phyloP scores from a whole-genome alignment of 2,329 filamentous ascomycete genomes.

The Emmonsiellopsis sp. region DNA sequence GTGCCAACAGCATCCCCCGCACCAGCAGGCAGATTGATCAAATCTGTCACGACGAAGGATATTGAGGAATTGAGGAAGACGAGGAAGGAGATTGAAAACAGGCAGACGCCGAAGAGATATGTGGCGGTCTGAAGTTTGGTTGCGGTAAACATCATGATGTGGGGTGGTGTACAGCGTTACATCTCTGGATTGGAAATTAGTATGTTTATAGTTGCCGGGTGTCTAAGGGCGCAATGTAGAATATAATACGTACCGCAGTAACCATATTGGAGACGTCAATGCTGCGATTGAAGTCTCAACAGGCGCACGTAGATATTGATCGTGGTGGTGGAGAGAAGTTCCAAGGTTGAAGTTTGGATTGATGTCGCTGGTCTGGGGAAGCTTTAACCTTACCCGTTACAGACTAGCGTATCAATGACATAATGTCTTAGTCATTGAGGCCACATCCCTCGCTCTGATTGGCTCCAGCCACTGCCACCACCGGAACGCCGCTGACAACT shows the following conservation, averaged over 20 bases:
- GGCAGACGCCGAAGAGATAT: slow-evolving; percentile 53
- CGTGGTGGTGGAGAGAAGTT: neutral
- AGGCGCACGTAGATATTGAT: neutral
- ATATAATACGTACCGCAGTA: neutral
- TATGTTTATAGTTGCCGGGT: no score
- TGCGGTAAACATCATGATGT: slow-evolving; percentile 43
- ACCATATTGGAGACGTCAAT: neutral
- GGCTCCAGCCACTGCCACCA: neutral
- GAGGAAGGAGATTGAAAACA: slow-evolving; percentile 57
- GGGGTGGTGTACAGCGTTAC: neutral
- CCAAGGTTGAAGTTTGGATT: neutral
- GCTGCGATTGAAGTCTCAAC: neutral
- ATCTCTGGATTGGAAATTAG: neutral
- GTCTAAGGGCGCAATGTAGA: neutral
- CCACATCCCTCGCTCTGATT: neutral
- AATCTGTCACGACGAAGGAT: slow-evolving; percentile 56
- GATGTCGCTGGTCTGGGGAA: neutral
- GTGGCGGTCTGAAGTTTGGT: slow-evolving; percentile 48
- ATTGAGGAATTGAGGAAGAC: slow-evolving; percentile 58
- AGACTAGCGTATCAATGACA: neutral
- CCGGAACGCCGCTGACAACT: neutral
- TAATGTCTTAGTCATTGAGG: neutral
- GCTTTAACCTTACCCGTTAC: neutral
- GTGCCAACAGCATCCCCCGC: slow-evolving; percentile 54
- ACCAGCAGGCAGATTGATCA: slow-evolving; percentile 46